phyloP scores from a whole-genome alignment of 108 stramenopile genomes.

The Nitzschia inconspicua region DNA sequence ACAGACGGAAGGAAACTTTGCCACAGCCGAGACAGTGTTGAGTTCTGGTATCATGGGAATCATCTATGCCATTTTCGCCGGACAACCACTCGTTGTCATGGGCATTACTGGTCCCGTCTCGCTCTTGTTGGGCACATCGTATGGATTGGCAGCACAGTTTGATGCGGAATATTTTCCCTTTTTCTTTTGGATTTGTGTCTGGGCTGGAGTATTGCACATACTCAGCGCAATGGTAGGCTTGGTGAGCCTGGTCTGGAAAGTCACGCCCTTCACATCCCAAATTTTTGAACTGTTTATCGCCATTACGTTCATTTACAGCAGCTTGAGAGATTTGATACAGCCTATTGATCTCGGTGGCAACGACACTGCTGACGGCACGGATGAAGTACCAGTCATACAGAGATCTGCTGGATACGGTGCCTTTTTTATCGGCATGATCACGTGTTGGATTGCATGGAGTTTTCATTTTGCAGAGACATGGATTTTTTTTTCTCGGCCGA shows the following conservation, averaged over 20 bases:
- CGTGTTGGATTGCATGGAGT: constrained; percentile 23
- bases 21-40: constrained; percentile 34
- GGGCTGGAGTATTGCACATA: constrained; percentile 42
- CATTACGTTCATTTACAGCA: constrained; percentile 36
- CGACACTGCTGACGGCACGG: neutral
- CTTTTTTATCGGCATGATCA: constrained; percentile 35
- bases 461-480: constrained; percentile 46
- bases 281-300: constrained; percentile 61
- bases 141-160: constrained; percentile 24
- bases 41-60: constrained; percentile 47
- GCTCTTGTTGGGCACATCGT: constrained; percentile 39
- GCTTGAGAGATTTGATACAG: constrained; percentile 30
- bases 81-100: constrained; percentile 62
- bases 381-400: neutral
- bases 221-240: constrained; percentile 21
- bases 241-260: constrained; percentile 35
- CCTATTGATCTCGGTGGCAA: constrained; percentile 14
- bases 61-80: constrained; percentile 50
- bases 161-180: constrained; percentile 47
- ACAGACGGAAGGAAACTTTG: constrained; percentile 35
- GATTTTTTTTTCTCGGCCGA: constrained; percentile 31
- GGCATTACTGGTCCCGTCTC: constrained; percentile 61
- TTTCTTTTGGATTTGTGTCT: constrained; percentile 55
- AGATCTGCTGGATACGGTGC: constrained; percentile 20
- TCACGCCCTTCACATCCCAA: constrained; percentile 57